Evolutionary conservation across 192 early-diverging fungal species (phyloP), one percentile per base, ranked within the genome.

Genomic region (Coemansia sp.): DNA sequence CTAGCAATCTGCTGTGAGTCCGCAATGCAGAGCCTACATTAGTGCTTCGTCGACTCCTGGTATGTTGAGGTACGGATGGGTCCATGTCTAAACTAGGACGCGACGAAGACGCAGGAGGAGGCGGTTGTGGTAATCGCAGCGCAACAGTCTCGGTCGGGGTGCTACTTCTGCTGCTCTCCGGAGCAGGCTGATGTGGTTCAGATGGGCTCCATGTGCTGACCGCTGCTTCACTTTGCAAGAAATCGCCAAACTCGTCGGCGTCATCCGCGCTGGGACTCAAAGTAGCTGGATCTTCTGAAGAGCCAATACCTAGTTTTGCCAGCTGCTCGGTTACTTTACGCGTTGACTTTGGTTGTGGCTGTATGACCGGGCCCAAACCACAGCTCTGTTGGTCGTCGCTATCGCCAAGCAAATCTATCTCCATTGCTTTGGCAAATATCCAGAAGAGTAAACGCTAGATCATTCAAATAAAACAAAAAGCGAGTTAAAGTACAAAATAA

Each of bases 201-300:
- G 41, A 45, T n/a, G 16, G 14, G 4, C 41, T n/a, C 41, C 41
- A 45, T 45, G 41, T 45, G 16, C 41, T 45, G 41, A 2, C 41
- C 14, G 12, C 62, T 43, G 63, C 21, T 8, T 47, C 39, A 53
- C 63, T 65, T 25, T 65, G 63, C 3, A 71, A 43, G 41, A 75
- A 75, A 16, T 74, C 68, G 22, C 77, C 77, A 62, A 74, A 80
- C 6, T 68, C 72, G 19, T 77, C 69, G 3, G 17, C 45, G 12
- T 65, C 52, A 4, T 57, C 45, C n/a, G 19, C 16, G 9, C 14
- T 12, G 41, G 41, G 16, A 2, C 16, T 45, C 41, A 45, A 45
- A 45, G 14, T n/a, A 16, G 11, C 41, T n/a, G 41, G 41, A 12
- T n/a, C 16, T 12, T 45, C 16, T 45, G 14, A 1, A 45, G 41